phyloP scores from a whole-genome alignment of 805 yeast genomes.

The Saccharomycopsis capsularis region DNA sequence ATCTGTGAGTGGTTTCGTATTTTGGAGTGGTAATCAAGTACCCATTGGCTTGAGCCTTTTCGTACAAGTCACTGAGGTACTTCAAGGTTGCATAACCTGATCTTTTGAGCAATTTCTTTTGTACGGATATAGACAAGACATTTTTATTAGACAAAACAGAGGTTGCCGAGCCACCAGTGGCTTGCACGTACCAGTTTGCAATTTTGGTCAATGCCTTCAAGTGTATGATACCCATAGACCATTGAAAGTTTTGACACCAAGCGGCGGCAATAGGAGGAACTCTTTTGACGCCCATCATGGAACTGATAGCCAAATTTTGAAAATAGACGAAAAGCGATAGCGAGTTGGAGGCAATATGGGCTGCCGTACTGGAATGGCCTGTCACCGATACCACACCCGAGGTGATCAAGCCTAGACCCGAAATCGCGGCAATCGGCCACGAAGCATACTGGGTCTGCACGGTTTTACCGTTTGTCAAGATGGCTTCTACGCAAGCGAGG shows the following conservation, averaged over 20 bases:
- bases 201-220: conserved; percentile 72
- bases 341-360: conserved; percentile 95
- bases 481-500: conserved; percentile 90
- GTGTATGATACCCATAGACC: conserved; percentile 90
- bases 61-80: conserved; percentile 20
- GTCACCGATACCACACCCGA: conserved; percentile 81
- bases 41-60: conserved; percentile 14
- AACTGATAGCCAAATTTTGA: conserved; percentile 84
- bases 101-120: conserved; percentile 43
- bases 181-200: conserved; percentile 89
- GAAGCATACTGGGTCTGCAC: conserved; percentile 88
- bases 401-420: conserved; percentile 80
- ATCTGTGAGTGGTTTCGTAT: neutral
- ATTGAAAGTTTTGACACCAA: conserved; percentile 94
- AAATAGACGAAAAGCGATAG: conserved; percentile 88
- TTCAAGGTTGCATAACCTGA: conserved; percentile 28
- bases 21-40: conserved; percentile 13
- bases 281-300: conserved; percentile 90
- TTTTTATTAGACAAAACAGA: conserved; percentile 60
- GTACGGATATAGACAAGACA: conserved; percentile 77
- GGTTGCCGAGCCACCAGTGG: conserved; percentile 87
- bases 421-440: conserved; percentile 92
- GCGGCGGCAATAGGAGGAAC: conserved; percentile 97
- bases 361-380: conserved; percentile 89
- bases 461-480: conserved; percentile 80